phyloP scores from a whole-genome alignment of 495 filamentous ascomycete species.

The Halenospora varia region DNA sequence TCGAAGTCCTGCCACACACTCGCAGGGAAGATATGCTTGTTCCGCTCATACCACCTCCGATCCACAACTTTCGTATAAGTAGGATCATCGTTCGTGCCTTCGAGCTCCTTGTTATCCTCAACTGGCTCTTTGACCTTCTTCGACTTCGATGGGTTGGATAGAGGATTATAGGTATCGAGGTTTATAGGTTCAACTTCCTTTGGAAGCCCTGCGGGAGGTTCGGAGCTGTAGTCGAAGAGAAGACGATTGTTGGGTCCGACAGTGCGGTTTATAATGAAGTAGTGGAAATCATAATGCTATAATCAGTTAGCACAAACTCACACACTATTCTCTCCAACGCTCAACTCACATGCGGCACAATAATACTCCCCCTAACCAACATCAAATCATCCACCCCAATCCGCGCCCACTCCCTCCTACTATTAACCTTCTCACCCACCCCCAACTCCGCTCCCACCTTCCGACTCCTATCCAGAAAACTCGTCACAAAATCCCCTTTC shows the following conservation, averaged over 20 bases:
- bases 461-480: slow-evolving; percentile 84
- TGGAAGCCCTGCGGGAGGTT: slow-evolving; percentile 34
- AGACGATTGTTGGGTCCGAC: slow-evolving; percentile 64
- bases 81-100: slow-evolving; percentile 77
- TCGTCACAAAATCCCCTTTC: slow-evolving; percentile 88
- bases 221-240: slow-evolving; percentile 70
- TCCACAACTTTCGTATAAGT: slow-evolving; percentile 92
- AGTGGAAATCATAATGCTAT: slow-evolving; percentile 94
- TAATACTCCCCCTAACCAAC: slow-evolving; percentile 86
- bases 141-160: slow-evolving; percentile 41
- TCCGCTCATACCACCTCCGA: slow-evolving; percentile 90
- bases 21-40: slow-evolving; percentile 97
- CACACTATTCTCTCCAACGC: neutral
- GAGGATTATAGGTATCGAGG: slow-evolving; percentile 35
- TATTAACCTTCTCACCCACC: slow-evolving; percentile 61
- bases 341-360: slow-evolving; percentile 83
- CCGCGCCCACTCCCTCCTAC: slow-evolving; percentile 81
- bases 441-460: slow-evolving; percentile 85
- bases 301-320: neutral
- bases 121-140: slow-evolving; percentile 23
- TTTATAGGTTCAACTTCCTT: slow-evolving; percentile 5
- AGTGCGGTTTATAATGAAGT: slow-evolving; percentile 88
- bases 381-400: slow-evolving; percentile 96
- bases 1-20: slow-evolving; percentile 96
- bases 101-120: slow-evolving; percentile 44